Conservation (phyloP, 2,329 filamentous ascomycete genomes). For the Fusarium duplospermum region DNA sequence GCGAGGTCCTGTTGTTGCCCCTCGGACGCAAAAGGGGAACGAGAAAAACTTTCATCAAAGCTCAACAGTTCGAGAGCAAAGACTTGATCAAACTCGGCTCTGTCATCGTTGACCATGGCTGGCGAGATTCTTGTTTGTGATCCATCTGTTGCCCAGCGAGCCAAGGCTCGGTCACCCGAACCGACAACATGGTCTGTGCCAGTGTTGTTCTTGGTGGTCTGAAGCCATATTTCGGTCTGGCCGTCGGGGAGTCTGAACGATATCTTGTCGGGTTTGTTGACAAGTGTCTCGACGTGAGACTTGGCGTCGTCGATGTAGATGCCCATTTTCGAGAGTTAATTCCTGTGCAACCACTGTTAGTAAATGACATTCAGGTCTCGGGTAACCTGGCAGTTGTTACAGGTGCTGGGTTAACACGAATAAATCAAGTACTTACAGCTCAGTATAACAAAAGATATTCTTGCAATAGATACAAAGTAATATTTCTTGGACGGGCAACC, state of each 20-base stretch:
- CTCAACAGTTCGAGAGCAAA: not conserved
- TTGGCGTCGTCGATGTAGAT: not conserved
- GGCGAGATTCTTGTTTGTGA: conserved; percentile 15
- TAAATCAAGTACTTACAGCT: not conserved
- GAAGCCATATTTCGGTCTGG: conserved; percentile 21
- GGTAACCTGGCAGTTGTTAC: not conserved
- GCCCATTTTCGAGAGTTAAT: not conserved
- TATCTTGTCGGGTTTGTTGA: not conserved
- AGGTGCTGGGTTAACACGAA: not conserved
- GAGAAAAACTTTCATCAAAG: not conserved
- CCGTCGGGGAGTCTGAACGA: conserved; percentile 13
- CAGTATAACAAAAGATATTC: not conserved
- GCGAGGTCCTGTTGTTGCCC: conserved; percentile 4
- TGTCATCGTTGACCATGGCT: conserved; percentile 24
- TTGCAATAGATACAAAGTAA: not conserved
- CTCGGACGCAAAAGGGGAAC: not conserved
- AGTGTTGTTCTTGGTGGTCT: not conserved
- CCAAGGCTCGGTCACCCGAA: conserved; percentile 2
- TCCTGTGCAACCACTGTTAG: not conserved
- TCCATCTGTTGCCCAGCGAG: conserved; percentile 10
- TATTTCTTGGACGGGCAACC: not conserved
- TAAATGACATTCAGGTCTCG: not conserved
- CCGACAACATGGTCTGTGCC: not conserved
- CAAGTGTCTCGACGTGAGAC: not conserved
- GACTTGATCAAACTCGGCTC: conserved; percentile 9